Percentiles rank a stretch among this genome's conserved stretches.
Conservation (phyloP, 176 grass and related monocot genomes). For the Bolboschoenus planiculmis region DNA sequence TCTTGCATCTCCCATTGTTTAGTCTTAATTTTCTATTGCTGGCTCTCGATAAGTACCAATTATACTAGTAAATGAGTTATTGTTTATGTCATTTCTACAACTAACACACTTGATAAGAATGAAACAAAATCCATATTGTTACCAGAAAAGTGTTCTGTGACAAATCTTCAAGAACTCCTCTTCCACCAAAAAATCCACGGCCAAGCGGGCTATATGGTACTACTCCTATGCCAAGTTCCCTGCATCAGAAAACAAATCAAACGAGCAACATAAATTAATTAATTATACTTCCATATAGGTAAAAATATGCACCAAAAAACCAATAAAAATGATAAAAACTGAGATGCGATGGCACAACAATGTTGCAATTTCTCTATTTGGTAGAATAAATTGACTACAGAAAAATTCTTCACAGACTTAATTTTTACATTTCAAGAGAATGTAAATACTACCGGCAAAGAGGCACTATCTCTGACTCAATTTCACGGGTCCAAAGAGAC, state of each 20-base stretch:
- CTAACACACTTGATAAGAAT: background rate
- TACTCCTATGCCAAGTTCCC: constrained; percentile 81
- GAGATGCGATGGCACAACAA: background rate
- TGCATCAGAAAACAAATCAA: constrained; percentile 23
- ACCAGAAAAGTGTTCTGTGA: constrained; percentile 54
- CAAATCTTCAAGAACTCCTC: constrained; percentile 40
- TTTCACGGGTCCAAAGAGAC: constrained; percentile 81
- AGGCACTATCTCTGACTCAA: constrained; percentile 73
- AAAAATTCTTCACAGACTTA: background rate
- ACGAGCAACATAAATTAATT: background rate
- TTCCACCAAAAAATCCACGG: constrained; percentile 66
- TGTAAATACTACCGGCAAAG: constrained; percentile 48
- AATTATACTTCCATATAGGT: too few relatives aligned
- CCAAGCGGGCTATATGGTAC: constrained; percentile 82
- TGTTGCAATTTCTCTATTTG: background rate
- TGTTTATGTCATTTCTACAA: background rate
- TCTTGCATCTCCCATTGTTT: background rate
- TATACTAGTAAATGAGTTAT: background rate
- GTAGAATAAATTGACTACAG: background rate
- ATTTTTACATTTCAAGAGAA: background rate
- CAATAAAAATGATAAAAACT: too few relatives aligned
- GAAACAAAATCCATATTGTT: constrained; percentile 3
- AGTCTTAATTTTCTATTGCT: background rate
- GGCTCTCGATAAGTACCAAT: background rate
- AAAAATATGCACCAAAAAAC: too few relatives aligned